A percentile compares a stretch with the other conserved stretches of the same genome.
These are phyloP conservation scores for Fusarium sororula DNA, from an alignment of 2,329 filamentous ascomycete species.

Conservation along the genomic window DNA sequence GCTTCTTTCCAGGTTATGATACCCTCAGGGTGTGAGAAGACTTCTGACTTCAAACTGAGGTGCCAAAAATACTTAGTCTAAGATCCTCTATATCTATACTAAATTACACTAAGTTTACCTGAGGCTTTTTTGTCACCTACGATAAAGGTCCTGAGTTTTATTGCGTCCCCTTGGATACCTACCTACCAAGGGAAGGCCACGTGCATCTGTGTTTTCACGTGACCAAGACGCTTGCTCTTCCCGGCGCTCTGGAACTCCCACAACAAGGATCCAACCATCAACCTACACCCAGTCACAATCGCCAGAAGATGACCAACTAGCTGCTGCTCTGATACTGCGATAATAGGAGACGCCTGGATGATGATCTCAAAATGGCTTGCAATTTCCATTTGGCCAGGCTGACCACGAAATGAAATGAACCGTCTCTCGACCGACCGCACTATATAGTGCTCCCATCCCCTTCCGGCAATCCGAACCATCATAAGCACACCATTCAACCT, in stretches of 20 bases:
- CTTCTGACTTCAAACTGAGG: too few relatives aligned
- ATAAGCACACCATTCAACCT: conserved; percentile 15
- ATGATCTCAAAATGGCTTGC: not conserved
- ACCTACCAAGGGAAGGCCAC: not conserved
- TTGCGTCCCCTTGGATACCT: too few relatives aligned
- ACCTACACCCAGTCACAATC: conserved; percentile 36
- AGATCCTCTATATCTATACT: too few relatives aligned
- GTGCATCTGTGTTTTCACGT: conserved; percentile 25
- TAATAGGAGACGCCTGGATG: not conserved
- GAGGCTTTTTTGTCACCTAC: too few relatives aligned
- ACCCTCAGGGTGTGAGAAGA: not conserved
- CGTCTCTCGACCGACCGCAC: not conserved
- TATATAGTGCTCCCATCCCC: conserved; percentile 7
- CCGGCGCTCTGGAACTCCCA: conserved; percentile 27
- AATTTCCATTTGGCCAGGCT: not conserved
- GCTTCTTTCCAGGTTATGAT: not conserved
- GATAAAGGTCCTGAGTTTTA: too few relatives aligned
- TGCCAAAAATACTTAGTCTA: too few relatives aligned
- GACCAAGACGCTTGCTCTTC: conserved; percentile 25
- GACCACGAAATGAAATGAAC: conserved; percentile 11
- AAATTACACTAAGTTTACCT: too few relatives aligned
- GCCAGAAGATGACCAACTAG: conserved; percentile 20
- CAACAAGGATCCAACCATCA: conserved; percentile 34
- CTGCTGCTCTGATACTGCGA: conserved; percentile 6
- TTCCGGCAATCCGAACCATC: conserved; percentile 31